These are phyloP conservation scores for Hyphochytrium catenoides DNA, from an alignment of 352 stramenopile species.

Conservation along the genomic window DNA sequence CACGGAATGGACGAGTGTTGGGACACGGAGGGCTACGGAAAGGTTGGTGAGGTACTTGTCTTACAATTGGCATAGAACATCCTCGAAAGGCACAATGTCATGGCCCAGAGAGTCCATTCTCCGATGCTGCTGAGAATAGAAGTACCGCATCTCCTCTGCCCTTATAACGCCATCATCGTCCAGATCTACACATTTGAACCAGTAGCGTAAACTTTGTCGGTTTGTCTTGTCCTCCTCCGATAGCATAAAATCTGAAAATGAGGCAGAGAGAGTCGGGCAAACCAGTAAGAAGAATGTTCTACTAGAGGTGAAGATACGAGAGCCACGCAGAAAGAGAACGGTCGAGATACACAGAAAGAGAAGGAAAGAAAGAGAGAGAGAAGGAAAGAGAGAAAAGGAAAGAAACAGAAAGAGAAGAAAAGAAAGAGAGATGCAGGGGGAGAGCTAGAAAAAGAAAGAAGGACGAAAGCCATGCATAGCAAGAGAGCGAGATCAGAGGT, in stretches of 20 bases:
- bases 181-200: constrained; percentile 94
- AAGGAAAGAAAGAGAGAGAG: not conserved
- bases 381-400: not conserved
- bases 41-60: constrained; percentile 15
- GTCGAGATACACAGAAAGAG: not conserved
- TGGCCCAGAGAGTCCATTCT: constrained; percentile 94
- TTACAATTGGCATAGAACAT: constrained; percentile 97
- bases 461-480: too few relatives aligned
- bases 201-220: constrained; percentile 83
- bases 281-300: too few relatives aligned
- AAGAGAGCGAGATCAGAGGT: too few relatives aligned
- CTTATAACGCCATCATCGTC: constrained; percentile 89
- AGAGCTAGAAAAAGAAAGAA: too few relatives aligned
- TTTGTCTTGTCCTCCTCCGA: constrained; percentile 97
- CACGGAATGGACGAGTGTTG: constrained; percentile 19
- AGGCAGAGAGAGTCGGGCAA: too few relatives aligned
- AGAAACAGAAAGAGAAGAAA: too few relatives aligned
- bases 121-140: constrained; percentile 79
- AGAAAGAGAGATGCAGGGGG: too few relatives aligned
- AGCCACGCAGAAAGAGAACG: not conserved
- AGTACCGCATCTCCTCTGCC: constrained; percentile 83
- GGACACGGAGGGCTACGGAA: constrained; percentile 38
- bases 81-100: constrained; percentile 91
- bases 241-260: constrained; percentile 88
- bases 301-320: too few relatives aligned